These are phyloP conservation scores for Mimosa pudica DNA, from an alignment of 306 rosid genomes.

Conservation along the genomic window DNA sequence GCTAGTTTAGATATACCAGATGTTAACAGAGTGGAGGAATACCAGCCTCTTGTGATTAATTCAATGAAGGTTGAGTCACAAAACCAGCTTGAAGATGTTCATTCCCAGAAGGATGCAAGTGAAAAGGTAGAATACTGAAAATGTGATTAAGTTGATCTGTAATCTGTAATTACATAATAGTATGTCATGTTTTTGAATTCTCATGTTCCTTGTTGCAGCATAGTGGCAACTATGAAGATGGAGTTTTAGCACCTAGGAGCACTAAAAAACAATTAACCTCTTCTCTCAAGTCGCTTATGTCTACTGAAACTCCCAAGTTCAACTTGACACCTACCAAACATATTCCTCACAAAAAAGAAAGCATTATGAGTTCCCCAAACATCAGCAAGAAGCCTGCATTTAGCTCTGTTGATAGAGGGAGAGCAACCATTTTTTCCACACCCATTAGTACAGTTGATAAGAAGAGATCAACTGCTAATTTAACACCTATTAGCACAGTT, in stretches of 20 bases:
- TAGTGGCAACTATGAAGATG: conserved; percentile 40
- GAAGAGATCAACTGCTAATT: conserved; percentile 33
- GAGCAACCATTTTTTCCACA: background rate
- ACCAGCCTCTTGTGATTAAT: conserved; percentile 33
- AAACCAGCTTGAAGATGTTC: conserved; percentile 43
- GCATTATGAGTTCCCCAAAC: conserved; percentile 53
- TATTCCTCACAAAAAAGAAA: conserved; percentile 41
- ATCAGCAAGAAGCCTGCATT: conserved; percentile 43
- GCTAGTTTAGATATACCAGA: conserved; percentile 3
- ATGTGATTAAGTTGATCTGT: conserved; percentile 26
- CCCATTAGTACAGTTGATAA: conserved; percentile 42
- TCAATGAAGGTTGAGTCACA: conserved; percentile 46
- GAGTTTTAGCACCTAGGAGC: conserved; percentile 40
- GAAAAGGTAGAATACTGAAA: conserved; percentile 34
- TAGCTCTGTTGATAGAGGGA: conserved; percentile 39
- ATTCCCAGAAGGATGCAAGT: conserved; percentile 35
- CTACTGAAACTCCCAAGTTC: conserved; percentile 48
- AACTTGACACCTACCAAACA: conserved; percentile 61
- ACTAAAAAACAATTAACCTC: conserved; percentile 57
- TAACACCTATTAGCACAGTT: conserved; percentile 20
- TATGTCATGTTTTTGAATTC: background rate
- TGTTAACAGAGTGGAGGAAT: conserved; percentile 33
- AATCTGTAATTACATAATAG: too few relatives aligned
- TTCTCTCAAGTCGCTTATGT: conserved; percentile 45
- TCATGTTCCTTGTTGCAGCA: conserved; percentile 36